Percentiles rank a stretch among this genome's conserved stretches.
Conservation (phyloP, 2,329 filamentous ascomycete species). For the Elsinoe australis region DNA sequence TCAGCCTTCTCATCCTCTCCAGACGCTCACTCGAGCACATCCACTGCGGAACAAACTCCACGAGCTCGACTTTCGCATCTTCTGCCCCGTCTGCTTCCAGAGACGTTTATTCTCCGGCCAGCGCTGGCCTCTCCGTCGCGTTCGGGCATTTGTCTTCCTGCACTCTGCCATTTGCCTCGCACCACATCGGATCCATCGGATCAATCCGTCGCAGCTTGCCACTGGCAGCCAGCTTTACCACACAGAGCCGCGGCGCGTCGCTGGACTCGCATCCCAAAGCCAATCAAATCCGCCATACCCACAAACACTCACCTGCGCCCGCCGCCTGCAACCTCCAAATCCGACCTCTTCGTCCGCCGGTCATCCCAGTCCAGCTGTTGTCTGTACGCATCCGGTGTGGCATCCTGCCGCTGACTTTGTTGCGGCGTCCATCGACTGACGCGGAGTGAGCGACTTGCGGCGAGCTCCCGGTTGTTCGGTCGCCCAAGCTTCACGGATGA, state of each 20-base stretch:
- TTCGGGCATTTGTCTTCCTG: no score
- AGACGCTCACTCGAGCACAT: constrained; percentile 4
- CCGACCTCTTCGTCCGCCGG: background rate
- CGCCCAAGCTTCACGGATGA: constrained; percentile 11
- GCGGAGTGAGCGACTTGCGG: constrained; percentile 15
- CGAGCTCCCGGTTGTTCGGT: constrained; percentile 1
- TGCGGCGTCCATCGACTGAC: constrained; percentile 3
- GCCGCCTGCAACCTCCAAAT: background rate
- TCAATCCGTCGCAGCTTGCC: constrained; percentile 9
- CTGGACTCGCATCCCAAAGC: constrained; percentile 3
- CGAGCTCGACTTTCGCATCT: constrained; percentile 4
- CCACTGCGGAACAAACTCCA: constrained; percentile 13
- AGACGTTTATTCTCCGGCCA: background rate
- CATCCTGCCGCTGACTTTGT: background rate
- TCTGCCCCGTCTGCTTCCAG: background rate
- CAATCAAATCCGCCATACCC: constrained; percentile 14
- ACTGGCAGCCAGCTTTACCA: background rate
- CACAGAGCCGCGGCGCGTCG: constrained; percentile 14
- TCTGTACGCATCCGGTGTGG: background rate
- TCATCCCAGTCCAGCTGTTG: constrained; percentile 10
- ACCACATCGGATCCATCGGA: constrained; percentile 1
- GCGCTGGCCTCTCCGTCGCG: no score
- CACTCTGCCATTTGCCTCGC: background rate
- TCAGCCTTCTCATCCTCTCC: constrained; percentile 13
- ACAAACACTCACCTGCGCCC: constrained; percentile 4